Percentiles rank a stretch among this genome's conserved stretches.
Evolutionary conservation across 805 yeast species (phyloP).

Genomic region (Starmera quercuum): DNA sequence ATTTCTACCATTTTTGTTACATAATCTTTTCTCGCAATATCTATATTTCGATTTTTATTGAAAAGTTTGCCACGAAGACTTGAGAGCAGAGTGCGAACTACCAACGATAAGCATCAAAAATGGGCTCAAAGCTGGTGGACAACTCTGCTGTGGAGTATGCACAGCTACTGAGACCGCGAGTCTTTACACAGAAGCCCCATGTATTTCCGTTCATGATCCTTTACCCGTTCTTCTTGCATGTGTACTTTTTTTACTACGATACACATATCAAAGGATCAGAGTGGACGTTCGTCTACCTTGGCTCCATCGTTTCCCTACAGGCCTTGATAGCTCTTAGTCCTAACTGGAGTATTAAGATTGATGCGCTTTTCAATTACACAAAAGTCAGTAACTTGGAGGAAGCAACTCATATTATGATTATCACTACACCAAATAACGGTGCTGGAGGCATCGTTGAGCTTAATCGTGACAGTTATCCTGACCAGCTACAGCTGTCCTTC

Average conservation of each 20-base stretch:
- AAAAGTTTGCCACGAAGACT: too few species aligned
- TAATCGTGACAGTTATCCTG: slow-evolving; percentile 44
- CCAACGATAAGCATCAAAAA: too few species aligned
- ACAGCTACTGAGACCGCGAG: slow-evolving; percentile 64
- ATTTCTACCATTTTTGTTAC: too few species aligned
- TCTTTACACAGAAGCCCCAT: slow-evolving; percentile 58
- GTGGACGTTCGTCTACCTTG: slow-evolving; percentile 90
- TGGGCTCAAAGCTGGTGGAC: slow-evolving; percentile 40
- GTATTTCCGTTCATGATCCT: slow-evolving; percentile 74
- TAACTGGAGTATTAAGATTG: slow-evolving; percentile 79
- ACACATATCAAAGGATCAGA: slow-evolving; percentile 79
- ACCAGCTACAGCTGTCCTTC: slow-evolving; percentile 61
- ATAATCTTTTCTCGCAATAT: too few species aligned
- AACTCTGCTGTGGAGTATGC: slow-evolving; percentile 69
- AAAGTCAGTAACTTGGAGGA: slow-evolving; percentile 43
- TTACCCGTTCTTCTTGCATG: slow-evolving; percentile 65
- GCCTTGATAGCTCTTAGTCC: slow-evolving; percentile 80
- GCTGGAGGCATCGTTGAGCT: slow-evolving; percentile 71
- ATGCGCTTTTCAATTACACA: slow-evolving; percentile 61
- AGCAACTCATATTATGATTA: slow-evolving; percentile 68
- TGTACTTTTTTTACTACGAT: slow-evolving; percentile 68
- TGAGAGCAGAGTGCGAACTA: too few species aligned
- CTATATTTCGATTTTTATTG: too few species aligned
- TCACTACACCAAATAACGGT: slow-evolving; percentile 83
- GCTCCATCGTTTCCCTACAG: slow-evolving; percentile 67